phyloP scores from a whole-genome alignment of 441 rosid genomes.

The Syzygium malaccense region DNA sequence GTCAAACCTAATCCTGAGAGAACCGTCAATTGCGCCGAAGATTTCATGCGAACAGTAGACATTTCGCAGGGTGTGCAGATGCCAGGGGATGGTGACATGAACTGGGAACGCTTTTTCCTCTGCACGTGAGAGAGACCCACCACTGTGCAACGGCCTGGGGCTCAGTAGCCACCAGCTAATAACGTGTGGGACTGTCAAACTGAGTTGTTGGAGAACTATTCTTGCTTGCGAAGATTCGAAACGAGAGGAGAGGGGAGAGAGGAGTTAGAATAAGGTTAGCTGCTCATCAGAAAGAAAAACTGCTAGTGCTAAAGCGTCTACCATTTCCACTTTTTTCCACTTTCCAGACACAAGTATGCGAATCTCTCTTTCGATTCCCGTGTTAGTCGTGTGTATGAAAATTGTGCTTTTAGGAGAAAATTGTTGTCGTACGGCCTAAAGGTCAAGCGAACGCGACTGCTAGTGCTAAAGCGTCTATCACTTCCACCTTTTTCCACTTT shows the following conservation, averaged over 20 bases:
- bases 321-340: neutral
- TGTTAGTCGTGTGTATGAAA: neutral
- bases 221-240: neutral
- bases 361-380: neutral
- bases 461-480: neutral
- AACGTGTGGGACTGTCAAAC: neutral
- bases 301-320: neutral
- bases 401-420: neutral
- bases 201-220: neutral
- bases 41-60: neutral
- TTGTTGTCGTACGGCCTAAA: neutral
- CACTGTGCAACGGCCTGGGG: neutral
- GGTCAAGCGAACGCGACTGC: neutral
- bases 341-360: neutral
- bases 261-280: neutral
- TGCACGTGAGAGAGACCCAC: neutral
- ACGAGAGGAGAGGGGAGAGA: neutral
- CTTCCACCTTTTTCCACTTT: neutral
- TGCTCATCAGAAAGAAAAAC: neutral
- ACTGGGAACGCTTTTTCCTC: neutral
- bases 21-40: neutral
- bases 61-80: neutral
- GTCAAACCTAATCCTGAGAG: neutral
- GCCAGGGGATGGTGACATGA: neutral
- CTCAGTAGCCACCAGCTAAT: neutral